A percentile compares a stretch with the other conserved stretches of the same genome.
These are phyloP conservation scores for Aspergillus panamensis DNA, from an alignment of 495 filamentous ascomycete genomes.

Conservation along the genomic window DNA sequence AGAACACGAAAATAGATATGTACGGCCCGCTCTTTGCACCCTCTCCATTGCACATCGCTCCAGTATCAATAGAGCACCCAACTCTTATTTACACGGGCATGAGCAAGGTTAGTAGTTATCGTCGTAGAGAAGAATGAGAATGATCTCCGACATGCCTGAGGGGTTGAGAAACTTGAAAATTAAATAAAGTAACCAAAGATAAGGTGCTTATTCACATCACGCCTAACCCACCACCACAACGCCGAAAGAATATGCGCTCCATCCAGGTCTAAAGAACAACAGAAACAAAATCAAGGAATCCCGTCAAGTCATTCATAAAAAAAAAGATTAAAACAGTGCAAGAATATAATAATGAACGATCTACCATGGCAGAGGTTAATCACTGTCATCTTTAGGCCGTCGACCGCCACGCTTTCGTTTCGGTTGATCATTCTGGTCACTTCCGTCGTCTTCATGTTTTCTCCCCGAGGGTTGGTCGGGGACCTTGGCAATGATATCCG, in stretches of 20 bases:
- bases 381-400: constrained; percentile 48
- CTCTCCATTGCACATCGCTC: neutral
- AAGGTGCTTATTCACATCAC: constrained; percentile 32
- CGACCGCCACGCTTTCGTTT: constrained; percentile 45
- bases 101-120: neutral
- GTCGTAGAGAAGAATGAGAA: neutral
- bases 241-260: constrained; percentile 33
- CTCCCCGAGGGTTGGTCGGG: constrained; percentile 62
- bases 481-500: constrained; percentile 85
- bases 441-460: constrained; percentile 52
- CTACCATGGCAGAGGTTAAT: constrained; percentile 21
- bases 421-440: constrained; percentile 51
- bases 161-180: constrained; percentile 7
- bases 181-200: constrained; percentile 11
- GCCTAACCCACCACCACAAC: constrained; percentile 26
- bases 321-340: constrained; percentile 6
- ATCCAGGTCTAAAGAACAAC: constrained; percentile 24
- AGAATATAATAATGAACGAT: constrained; percentile 4
- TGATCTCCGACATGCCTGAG: neutral
- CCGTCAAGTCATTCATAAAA: constrained; percentile 23
- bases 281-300: constrained; percentile 28
- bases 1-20: neutral
- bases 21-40: neutral
- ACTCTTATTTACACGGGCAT: neutral
- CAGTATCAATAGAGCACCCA: neutral